Percentiles rank a stretch among this genome's conserved stretches.
Conservation (phyloP, 495 filamentous ascomycete species). For the Cryomyces minteri region DNA sequence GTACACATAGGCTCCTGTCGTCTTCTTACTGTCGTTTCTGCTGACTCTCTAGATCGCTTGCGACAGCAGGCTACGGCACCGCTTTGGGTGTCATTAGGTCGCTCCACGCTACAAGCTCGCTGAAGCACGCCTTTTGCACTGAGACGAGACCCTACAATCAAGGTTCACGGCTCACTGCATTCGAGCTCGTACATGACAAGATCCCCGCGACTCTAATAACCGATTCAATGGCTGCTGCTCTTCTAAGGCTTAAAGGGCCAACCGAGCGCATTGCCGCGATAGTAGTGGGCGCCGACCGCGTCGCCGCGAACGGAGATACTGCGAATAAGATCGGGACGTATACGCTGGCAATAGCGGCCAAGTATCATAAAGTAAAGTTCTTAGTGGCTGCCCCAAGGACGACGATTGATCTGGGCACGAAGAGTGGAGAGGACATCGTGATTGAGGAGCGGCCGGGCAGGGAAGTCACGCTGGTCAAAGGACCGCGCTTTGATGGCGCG, state of each 20-base stretch:
- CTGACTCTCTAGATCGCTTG: constrained; percentile 48
- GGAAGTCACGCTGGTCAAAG: constrained; percentile 68
- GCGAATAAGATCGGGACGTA: constrained; percentile 99
- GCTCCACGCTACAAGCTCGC: constrained; percentile 39
- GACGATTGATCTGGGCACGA: constrained; percentile 73
- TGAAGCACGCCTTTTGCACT: constrained; percentile 80
- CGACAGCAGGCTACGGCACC: constrained; percentile 91
- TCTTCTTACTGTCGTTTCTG: neutral
- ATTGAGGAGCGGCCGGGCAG: constrained; percentile 70
- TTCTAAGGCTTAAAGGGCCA: constrained; percentile 38
- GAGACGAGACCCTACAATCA: constrained; percentile 98
- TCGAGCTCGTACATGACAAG: constrained; percentile 80
- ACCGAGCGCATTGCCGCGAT: constrained; percentile 57
- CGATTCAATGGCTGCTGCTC: constrained; percentile 85
- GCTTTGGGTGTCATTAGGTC: constrained; percentile 85
- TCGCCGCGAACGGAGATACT: constrained; percentile 91
- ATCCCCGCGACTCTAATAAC: constrained; percentile 91
- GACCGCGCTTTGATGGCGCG: constrained; percentile 30
- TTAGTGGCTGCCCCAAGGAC: constrained; percentile 88
- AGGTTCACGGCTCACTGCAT: constrained; percentile 85
- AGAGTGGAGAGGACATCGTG: constrained; percentile 53
- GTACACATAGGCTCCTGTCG: constrained; percentile 22
- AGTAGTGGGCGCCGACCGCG: constrained; percentile 86
- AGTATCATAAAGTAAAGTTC: constrained; percentile 78
- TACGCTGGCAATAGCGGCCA: constrained; percentile 66